These are phyloP conservation scores for Globomyces pollinis-pini DNA, from an alignment of 192 early-diverging fungal genomes.

Conservation along the genomic window DNA sequence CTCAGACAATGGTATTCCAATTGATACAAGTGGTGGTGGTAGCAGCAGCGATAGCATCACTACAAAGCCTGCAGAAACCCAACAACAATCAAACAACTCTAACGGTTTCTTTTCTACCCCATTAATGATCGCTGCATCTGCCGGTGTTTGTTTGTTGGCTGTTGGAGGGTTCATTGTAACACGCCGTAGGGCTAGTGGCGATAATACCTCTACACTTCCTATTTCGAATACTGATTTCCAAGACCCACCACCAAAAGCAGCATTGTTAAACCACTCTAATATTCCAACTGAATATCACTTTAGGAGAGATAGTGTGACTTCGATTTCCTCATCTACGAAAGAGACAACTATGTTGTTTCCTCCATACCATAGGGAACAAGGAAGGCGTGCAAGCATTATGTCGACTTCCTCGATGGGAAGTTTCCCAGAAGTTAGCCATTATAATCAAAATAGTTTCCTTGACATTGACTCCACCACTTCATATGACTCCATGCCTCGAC, in stretches of 20 bases:
- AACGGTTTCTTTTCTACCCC: too few relatives aligned
- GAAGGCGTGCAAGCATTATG: background rate
- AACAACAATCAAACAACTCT: too few relatives aligned
- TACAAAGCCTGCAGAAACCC: too few relatives aligned
- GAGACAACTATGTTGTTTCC: background rate
- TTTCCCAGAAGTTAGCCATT: background rate
- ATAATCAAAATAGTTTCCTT: background rate
- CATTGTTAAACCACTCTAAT: background rate
- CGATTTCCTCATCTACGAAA: background rate
- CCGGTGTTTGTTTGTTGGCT: background rate
- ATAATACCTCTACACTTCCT: background rate
- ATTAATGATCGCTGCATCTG: background rate
- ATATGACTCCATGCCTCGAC: background rate
- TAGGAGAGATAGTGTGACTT: background rate
- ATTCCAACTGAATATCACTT: background rate
- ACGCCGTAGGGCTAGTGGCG: too few relatives aligned
- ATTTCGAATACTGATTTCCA: too few relatives aligned
- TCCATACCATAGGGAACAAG: background rate
- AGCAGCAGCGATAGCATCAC: too few relatives aligned
- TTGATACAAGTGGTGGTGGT: too few relatives aligned
- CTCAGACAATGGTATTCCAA: too few relatives aligned
- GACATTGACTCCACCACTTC: background rate
- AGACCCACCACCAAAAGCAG: background rate
- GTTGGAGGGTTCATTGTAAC: background rate
- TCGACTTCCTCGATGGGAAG: background rate